Conservation (phyloP, 2,329 filamentous ascomycete species). For the Alternaria burnsii region DNA sequence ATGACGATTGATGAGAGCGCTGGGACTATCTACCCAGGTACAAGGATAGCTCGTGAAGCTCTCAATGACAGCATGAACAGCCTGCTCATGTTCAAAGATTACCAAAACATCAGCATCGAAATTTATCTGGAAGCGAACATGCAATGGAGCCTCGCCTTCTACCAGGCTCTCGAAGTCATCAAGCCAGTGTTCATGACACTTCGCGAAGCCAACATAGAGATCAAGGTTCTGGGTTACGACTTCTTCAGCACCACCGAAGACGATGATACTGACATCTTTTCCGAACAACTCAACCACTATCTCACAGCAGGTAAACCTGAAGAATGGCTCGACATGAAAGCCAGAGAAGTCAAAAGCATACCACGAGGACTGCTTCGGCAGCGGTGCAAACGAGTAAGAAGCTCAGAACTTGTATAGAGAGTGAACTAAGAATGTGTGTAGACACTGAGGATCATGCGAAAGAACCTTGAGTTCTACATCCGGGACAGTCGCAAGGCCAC, state of each 20-base stretch:
- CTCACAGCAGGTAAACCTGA: constrained; percentile 7
- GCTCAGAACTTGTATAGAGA: background rate
- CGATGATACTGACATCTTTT: background rate
- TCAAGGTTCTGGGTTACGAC: constrained; percentile 14
- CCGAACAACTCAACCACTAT: constrained; percentile 20
- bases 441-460: constrained; percentile 11
- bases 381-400: constrained; percentile 7
- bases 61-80: constrained; percentile 13
- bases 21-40: background rate
- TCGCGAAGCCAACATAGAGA: constrained; percentile 2
- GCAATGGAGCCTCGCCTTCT: constrained; percentile 6
- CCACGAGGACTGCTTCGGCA: background rate
- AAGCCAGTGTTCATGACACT: constrained; percentile 4
- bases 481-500: background rate
- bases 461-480: constrained; percentile 8
- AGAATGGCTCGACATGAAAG: constrained; percentile 19
- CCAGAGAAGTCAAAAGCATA: constrained; percentile 8
- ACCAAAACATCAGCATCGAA: background rate
- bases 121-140: constrained; percentile 7
- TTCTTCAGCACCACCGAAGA: constrained; percentile 13
- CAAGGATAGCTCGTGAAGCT: background rate
- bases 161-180: constrained; percentile 13
- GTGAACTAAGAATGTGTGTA: background rate
- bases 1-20: background rate
- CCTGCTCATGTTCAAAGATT: constrained; percentile 12